phyloP scores from a whole-genome alignment of 148 eudicot species.

The Camellia sinensis region DNA sequence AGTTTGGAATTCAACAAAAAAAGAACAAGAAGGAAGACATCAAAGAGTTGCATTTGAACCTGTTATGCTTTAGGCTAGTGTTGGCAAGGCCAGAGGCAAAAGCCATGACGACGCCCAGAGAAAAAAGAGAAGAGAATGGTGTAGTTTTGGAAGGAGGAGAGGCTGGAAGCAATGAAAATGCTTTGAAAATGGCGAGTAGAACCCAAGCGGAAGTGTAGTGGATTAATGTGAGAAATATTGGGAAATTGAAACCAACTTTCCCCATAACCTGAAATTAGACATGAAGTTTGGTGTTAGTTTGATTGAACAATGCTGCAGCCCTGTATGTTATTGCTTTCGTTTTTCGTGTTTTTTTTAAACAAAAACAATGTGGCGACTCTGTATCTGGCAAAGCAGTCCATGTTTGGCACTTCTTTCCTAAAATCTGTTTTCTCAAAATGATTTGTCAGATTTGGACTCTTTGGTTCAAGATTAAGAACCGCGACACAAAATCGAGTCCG shows the following conservation, averaged over 20 bases:
- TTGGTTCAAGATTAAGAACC: no score
- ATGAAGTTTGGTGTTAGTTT: not conserved
- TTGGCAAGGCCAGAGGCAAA: slow-evolving; percentile 94
- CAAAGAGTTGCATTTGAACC: slow-evolving; percentile 31
- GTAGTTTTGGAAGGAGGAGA: slow-evolving; percentile 79
- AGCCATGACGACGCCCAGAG: slow-evolving; percentile 86
- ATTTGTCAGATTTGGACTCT: no score
- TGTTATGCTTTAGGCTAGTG: slow-evolving; percentile 79
- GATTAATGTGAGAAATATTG: slow-evolving; percentile 77
- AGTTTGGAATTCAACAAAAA: not conserved
- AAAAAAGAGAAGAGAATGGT: slow-evolving; percentile 72
- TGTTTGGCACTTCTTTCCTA: no score
- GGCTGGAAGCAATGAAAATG: slow-evolving; percentile 68
- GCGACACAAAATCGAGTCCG: no score
- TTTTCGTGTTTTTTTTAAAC: not conserved
- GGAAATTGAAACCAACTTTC: slow-evolving; percentile 74
- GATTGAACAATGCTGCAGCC: not conserved
- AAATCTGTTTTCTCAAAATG: no score
- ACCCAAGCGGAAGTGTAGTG: slow-evolving; percentile 74
- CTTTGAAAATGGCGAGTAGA: slow-evolving; percentile 68
- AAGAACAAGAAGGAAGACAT: not conserved
- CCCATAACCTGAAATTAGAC: slow-evolving; percentile 70
- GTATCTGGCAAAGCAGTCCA: no score
- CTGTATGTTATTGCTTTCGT: no score
- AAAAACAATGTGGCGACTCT: no score